Percentiles rank a stretch among this genome's conserved stretches.
These are phyloP conservation scores for Myriangium duriaei DNA, from an alignment of 2,329 filamentous ascomycete species.

Conservation along the genomic window DNA sequence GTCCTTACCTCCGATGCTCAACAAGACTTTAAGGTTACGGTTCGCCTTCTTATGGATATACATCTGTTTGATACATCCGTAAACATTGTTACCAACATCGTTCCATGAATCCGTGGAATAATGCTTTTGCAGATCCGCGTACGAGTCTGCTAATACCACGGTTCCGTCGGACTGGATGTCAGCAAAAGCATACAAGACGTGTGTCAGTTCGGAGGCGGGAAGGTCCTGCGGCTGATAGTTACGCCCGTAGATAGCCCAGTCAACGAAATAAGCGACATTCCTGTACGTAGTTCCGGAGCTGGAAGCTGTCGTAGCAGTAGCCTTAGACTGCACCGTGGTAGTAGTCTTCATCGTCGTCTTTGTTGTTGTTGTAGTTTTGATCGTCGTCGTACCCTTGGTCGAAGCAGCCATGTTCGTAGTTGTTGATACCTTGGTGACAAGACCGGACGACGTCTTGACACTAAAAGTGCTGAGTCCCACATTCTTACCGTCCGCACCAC, in stretches of 20 bases:
- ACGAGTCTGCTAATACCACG: slow-evolving; percentile 58
- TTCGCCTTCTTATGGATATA: slow-evolving; percentile 64
- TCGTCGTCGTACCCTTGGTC: not conserved
- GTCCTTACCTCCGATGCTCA: slow-evolving; percentile 81
- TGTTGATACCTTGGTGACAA: not conserved
- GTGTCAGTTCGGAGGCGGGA: slow-evolving; percentile 67
- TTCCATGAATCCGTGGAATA: slow-evolving; percentile 56
- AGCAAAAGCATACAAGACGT: slow-evolving; percentile 86
- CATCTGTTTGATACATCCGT: slow-evolving; percentile 67
- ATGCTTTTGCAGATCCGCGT: slow-evolving; percentile 56
- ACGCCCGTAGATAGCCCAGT: slow-evolving; percentile 64
- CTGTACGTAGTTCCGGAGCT: too few species aligned
- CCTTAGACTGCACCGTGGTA: too few species aligned
- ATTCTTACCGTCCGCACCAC: not conserved
- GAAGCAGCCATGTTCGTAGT: not conserved
- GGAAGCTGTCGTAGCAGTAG: too few species aligned
- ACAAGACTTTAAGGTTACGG: slow-evolving; percentile 62
- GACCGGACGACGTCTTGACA: too few species aligned
- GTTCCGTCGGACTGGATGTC: slow-evolving; percentile 74
- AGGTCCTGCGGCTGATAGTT: slow-evolving; percentile 79
- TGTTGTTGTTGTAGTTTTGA: not conserved
- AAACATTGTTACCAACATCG: slow-evolving; percentile 55
- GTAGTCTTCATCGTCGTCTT: too few species aligned
- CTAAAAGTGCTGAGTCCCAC: too few species aligned
- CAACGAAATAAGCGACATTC: slow-evolving; percentile 19